These are phyloP conservation scores for Pythium apleroticum DNA, from an alignment of 352 stramenopile species.

Conservation along the genomic window DNA sequence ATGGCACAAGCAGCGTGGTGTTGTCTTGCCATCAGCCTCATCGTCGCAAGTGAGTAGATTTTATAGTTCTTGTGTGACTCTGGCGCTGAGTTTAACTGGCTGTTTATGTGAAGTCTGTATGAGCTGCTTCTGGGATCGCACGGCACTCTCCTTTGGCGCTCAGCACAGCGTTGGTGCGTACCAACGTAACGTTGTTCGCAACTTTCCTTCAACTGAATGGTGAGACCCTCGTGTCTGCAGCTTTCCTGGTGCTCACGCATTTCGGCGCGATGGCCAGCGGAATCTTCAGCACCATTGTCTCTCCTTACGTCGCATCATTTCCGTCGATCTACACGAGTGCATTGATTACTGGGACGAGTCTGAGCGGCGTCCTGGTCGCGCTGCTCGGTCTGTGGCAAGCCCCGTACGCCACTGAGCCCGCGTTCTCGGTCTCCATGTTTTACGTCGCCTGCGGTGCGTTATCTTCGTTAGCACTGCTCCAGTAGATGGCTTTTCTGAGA, in stretches of 20 bases:
- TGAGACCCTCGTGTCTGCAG: constrained; percentile 15
- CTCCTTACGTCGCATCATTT: constrained; percentile 67
- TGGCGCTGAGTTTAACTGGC: background rate
- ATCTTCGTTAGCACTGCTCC: background rate
- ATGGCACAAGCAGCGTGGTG: constrained; percentile 56
- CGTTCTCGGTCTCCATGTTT: constrained; percentile 55
- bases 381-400: constrained; percentile 59
- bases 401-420: constrained; percentile 40
- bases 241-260: constrained; percentile 65
- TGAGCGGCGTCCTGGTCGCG: constrained; percentile 58
- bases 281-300: constrained; percentile 66
- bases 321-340: constrained; percentile 63
- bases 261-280: constrained; percentile 63
- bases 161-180: constrained; percentile 51
- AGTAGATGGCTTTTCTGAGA: no score
- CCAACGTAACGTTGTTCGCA: no score
- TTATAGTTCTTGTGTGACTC: background rate
- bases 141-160: constrained; percentile 35
- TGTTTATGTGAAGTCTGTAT: constrained; percentile 27
- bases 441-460: constrained; percentile 58
- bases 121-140: constrained; percentile 55
- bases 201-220: background rate
- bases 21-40: constrained; percentile 42
- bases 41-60: constrained; percentile 22
- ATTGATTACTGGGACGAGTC: constrained; percentile 57